phyloP scores from a whole-genome alignment of 2,329 filamentous ascomycete species.

The Verticillium tricorpus region DNA sequence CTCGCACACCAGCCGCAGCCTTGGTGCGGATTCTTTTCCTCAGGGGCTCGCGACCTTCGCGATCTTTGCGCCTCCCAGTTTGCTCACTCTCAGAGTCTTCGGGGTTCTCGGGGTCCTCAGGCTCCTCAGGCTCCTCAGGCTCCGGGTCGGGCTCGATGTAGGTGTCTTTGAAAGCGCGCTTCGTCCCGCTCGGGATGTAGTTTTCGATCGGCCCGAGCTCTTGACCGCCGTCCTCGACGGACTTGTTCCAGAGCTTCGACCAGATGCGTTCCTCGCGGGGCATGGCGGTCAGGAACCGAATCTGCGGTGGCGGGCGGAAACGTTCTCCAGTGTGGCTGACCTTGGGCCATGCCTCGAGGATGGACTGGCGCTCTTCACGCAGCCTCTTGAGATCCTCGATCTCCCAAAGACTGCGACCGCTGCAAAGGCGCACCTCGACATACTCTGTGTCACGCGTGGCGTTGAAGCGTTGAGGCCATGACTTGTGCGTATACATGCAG shows the following conservation, averaged over 20 bases:
- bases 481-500: neutral
- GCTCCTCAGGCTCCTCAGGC: no score
- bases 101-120: neutral
- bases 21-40: neutral
- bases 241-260: neutral
- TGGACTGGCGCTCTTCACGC: neutral
- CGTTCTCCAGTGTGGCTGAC: neutral
- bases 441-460: neutral
- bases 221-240: neutral
- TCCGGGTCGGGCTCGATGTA: neutral
- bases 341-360: neutral
- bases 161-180: neutral
- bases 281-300: neutral
- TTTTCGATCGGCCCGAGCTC: neutral
- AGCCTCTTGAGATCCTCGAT: neutral
- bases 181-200: neutral
- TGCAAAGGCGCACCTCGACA: neutral
- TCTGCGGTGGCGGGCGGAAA: neutral
- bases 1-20: neutral
- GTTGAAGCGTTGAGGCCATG: neutral
- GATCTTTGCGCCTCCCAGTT: no score
- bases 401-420: neutral
- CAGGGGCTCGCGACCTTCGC: neutral
- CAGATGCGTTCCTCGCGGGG: neutral
- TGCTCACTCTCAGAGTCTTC: neutral